Conservation (phyloP, 2,329 filamentous ascomycete species). For the Fusarium lateritium region DNA sequence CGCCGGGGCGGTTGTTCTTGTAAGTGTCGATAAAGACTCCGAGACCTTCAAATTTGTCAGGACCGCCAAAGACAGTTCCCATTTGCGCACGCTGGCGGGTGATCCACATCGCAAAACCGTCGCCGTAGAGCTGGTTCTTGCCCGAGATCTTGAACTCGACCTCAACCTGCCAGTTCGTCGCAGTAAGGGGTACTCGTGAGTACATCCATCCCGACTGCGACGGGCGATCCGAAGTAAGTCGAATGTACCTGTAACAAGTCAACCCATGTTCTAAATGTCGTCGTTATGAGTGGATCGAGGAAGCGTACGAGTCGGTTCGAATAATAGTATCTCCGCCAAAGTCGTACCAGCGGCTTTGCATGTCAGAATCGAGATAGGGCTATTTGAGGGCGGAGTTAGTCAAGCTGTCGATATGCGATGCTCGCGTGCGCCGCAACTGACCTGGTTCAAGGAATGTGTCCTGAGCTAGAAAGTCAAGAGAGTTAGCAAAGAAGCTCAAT, state of each 20-base stretch:
- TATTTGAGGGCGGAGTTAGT: conserved; percentile 58
- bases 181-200: conserved; percentile 92
- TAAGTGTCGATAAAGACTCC: conserved; percentile 98
- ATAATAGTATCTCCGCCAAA: conserved; percentile 97
- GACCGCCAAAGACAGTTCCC: conserved; percentile 89
- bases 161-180: conserved; percentile 99
- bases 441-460: conserved; percentile 86
- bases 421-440: conserved; percentile 63
- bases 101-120: conserved; percentile 98
- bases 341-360: conserved; percentile 99
- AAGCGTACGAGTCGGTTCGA: conserved; percentile 75
- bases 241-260: conserved; percentile 79
- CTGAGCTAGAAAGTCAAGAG: conserved; percentile 72
- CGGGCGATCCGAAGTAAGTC: conserved; percentile 89
- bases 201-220: conserved; percentile 96
- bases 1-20: conserved; percentile 98
- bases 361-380: conserved; percentile 98
- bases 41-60: conserved; percentile 92
- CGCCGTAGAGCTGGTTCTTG: conserved; percentile 90
- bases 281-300: conserved; percentile 24
- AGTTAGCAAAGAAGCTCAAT: conserved; percentile 38
- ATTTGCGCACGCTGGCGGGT: conserved; percentile 88
- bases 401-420: conserved; percentile 29
- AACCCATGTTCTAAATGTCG: conserved; percentile 36
- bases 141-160: conserved; percentile 96